A percentile compares a stretch with the other conserved stretches of the same genome.
These are phyloP conservation scores for Wickerhamiella slavikovae DNA, from an alignment of 805 yeast genomes.

Conservation along the genomic window DNA sequence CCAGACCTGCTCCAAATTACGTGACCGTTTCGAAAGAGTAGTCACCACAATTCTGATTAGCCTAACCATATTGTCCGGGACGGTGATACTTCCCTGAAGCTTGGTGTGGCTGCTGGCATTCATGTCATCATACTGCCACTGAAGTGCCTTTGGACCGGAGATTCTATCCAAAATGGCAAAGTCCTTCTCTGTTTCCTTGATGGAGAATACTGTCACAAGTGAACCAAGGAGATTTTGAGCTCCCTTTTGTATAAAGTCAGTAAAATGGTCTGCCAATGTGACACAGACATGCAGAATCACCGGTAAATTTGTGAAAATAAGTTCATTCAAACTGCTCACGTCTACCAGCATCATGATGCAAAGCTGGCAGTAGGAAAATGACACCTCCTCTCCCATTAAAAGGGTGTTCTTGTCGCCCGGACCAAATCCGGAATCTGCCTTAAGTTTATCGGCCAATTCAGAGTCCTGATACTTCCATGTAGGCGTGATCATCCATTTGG, in stretches of 20 bases:
- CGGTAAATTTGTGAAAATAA: constrained; percentile 41
- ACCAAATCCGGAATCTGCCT: no score
- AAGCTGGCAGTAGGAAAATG: constrained; percentile 54
- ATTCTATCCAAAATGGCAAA: constrained; percentile 14
- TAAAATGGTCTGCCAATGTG: constrained; percentile 72
- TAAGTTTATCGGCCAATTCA: constrained; percentile 42
- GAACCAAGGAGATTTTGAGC: constrained; percentile 60
- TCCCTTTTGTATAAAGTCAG: constrained; percentile 64
- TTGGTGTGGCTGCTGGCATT: constrained; percentile 39
- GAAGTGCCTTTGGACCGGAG: constrained; percentile 14
- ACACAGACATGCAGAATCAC: constrained; percentile 59
- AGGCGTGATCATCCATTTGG: constrained; percentile 77
- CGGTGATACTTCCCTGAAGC: constrained; percentile 39
- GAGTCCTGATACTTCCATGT: constrained; percentile 20
- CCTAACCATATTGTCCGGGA: constrained; percentile 70
- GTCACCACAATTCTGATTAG: constrained; percentile 43
- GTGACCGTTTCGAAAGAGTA: constrained; percentile 22
- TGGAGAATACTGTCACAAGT: no score
- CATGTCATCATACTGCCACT: constrained; percentile 81
- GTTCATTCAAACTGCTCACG: constrained; percentile 42
- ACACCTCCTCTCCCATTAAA: constrained; percentile 33
- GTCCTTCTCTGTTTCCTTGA: no score
- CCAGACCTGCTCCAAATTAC: constrained; percentile 31
- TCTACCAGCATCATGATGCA: constrained; percentile 76
- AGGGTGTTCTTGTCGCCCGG: no score